Conservation (phyloP, 306 rosid species). For the Sesbania bispinosa region DNA sequence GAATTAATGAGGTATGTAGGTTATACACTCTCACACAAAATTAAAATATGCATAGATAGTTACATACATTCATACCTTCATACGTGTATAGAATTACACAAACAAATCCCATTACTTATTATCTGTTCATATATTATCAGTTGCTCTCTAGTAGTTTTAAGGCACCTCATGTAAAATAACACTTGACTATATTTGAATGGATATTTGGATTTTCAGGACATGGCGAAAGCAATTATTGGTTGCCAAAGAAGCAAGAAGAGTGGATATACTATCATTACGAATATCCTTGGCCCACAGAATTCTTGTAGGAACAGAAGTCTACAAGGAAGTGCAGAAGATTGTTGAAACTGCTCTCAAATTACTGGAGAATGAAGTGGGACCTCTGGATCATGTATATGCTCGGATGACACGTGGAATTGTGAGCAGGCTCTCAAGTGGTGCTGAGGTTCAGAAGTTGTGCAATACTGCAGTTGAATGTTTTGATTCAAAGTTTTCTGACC, state of each 20-base stretch:
- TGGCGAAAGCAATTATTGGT: conserved; percentile 77
- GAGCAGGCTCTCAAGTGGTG: conserved; percentile 85
- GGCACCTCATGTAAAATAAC: not conserved
- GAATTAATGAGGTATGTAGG: conserved; percentile 71
- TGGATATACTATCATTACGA: conserved; percentile 67
- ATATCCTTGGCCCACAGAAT: conserved; percentile 66
- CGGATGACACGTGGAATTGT: conserved; percentile 78
- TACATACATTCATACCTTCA: not conserved
- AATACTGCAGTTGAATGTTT: conserved; percentile 61
- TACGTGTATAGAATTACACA: not conserved
- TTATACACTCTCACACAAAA: not conserved
- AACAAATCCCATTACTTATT: not conserved
- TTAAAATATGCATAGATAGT: not conserved
- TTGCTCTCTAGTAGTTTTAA: conserved; percentile 18
- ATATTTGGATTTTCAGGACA: conserved; percentile 48
- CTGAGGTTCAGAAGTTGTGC: conserved; percentile 84
- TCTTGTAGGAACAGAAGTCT: conserved; percentile 58
- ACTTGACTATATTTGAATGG: conserved; percentile 20
- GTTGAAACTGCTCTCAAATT: conserved; percentile 59
- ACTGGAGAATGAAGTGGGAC: conserved; percentile 73
- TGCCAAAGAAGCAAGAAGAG: conserved; percentile 93
- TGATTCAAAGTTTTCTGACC: conserved; percentile 50
- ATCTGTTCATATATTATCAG: not conserved
- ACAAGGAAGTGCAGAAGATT: conserved; percentile 49
- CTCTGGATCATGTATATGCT: conserved; percentile 65